phyloP scores from a whole-genome alignment of 2,329 filamentous ascomycete genomes.

The Aspergillus pseudoviridinutans region DNA sequence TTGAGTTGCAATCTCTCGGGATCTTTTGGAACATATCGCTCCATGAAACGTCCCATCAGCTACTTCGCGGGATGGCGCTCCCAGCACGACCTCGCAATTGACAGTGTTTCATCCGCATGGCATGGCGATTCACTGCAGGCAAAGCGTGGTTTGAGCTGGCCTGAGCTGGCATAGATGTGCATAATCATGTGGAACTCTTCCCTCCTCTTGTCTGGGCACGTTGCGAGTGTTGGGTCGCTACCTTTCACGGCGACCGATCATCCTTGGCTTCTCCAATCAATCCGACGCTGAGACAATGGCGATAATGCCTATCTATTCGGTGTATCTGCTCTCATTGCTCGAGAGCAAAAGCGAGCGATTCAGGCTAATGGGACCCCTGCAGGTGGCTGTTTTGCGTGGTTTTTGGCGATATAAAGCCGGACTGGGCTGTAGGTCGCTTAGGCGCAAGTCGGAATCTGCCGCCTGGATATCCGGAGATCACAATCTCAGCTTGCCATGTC shows the following conservation, averaged over 20 bases:
- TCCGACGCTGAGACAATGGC: neutral
- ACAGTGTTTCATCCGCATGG: neutral
- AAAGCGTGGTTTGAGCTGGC: neutral
- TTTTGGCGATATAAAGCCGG: neutral
- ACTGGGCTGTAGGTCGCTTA: too few relatives aligned
- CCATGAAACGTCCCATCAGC: neutral
- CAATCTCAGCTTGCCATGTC: neutral
- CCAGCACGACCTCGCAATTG: neutral
- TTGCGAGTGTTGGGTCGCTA: neutral
- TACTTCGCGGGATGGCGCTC: neutral
- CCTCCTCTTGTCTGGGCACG: neutral
- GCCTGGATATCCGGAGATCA: neutral
- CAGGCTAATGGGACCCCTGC: neutral
- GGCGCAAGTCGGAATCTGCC: neutral
- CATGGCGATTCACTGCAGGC: neutral
- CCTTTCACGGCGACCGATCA: neutral
- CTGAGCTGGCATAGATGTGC: neutral
- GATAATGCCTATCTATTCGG: neutral
- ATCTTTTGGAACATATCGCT: neutral
- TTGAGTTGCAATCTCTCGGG: too few relatives aligned
- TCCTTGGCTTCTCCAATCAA: neutral
- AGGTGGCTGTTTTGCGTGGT: neutral
- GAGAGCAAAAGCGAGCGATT: neutral
- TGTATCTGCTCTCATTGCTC: neutral
- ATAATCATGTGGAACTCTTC: neutral